Percentiles rank a stretch among this genome's conserved stretches.
Evolutionary conservation across 2,329 filamentous ascomycete species (phyloP).

Genomic region (Sarocladiaceae sp.): DNA sequence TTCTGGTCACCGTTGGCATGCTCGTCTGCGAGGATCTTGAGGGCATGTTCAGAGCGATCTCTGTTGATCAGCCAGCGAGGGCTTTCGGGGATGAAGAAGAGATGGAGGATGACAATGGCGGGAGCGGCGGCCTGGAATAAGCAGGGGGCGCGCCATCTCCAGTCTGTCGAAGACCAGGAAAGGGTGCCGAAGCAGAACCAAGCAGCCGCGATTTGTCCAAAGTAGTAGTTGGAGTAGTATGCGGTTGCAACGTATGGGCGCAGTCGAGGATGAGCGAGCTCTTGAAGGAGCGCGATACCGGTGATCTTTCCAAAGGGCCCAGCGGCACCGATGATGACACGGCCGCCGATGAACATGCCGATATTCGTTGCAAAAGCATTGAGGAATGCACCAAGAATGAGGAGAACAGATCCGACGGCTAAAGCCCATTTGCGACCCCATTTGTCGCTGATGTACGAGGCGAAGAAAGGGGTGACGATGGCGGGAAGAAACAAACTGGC

Average conservation of each 20-base stretch:
- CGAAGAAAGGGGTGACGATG: conserved; percentile 23
- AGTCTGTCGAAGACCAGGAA: conserved; percentile 4
- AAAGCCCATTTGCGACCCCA: conserved; percentile 20
- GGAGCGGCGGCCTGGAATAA: conserved; percentile 1
- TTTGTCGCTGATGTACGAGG: conserved; percentile 19
- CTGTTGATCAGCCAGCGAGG: conserved; percentile 49
- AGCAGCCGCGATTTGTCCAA: conserved; percentile 24
- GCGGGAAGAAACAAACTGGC: conserved; percentile 40
- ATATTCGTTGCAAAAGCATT: conserved; percentile 13
- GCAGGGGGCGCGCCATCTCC: conserved; percentile 4
- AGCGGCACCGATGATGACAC: conserved; percentile 45
- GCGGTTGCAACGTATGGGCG: conserved; percentile 10
- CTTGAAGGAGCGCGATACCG: conserved; percentile 9
- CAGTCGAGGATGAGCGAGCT: conserved; percentile 10
- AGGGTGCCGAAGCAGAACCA: conserved; percentile 27
- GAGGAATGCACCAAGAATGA: conserved; percentile 17
- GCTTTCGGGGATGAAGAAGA: conserved; percentile 44
- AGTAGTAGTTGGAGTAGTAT: conserved; percentile 32
- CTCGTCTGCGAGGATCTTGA: conserved; percentile 46
- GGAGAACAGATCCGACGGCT: conserved; percentile 20
- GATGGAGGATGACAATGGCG: neutral
- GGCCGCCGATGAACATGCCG: conserved; percentile 44
- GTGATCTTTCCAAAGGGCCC: conserved; percentile 32
- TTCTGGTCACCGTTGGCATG: conserved; percentile 44
- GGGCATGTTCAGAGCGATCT: conserved; percentile 35